Evolutionary conservation across 225 moss, liverwort and hornwort species (phyloP).

Genomic region (Pseudoscleropodium purum): DNA sequence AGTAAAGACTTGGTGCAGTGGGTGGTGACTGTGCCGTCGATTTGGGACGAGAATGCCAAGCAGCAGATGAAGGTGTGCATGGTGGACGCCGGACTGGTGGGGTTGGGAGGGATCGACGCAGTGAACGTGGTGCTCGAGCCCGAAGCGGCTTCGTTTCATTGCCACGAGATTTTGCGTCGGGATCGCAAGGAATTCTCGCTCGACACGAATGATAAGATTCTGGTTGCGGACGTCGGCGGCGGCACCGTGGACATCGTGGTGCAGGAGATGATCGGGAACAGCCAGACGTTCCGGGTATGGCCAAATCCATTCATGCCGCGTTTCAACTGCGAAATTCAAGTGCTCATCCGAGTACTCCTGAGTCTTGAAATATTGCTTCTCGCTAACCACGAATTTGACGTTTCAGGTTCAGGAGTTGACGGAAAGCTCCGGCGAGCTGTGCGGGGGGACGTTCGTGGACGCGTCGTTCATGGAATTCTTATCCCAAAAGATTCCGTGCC

Average conservation of each 20-base stretch:
- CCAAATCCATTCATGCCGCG: background rate
- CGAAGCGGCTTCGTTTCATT: conserved; percentile 52
- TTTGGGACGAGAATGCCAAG: conserved; percentile 36
- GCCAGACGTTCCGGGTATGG: background rate
- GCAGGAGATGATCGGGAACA: conserved; percentile 16
- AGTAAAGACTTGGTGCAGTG: conserved; percentile 24
- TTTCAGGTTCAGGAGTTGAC: conserved; percentile 36
- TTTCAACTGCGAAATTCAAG: background rate
- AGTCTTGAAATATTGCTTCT: background rate
- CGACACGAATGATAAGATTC: conserved; percentile 9
- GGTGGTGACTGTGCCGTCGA: conserved; percentile 50
- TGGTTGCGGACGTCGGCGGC: conserved; percentile 45
- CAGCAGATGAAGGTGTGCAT: conserved; percentile 28
- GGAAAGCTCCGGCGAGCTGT: conserved; percentile 16
- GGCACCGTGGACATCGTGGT: conserved; percentile 49
- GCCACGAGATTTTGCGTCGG: conserved; percentile 24
- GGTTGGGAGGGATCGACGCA: background rate
- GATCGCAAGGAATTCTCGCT: background rate
- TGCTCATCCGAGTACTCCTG: background rate
- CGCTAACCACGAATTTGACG: background rate
- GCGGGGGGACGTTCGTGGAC: conserved; percentile 43
- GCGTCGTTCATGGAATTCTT: conserved; percentile 11
- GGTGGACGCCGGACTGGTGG: conserved; percentile 38
- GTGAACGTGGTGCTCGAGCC: conserved; percentile 44
- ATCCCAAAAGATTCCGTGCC: conserved; percentile 6